These are phyloP conservation scores for Hydnomerulius pinastri DNA, from an alignment of 768 basidiomycete genomes.

Conservation along the genomic window DNA sequence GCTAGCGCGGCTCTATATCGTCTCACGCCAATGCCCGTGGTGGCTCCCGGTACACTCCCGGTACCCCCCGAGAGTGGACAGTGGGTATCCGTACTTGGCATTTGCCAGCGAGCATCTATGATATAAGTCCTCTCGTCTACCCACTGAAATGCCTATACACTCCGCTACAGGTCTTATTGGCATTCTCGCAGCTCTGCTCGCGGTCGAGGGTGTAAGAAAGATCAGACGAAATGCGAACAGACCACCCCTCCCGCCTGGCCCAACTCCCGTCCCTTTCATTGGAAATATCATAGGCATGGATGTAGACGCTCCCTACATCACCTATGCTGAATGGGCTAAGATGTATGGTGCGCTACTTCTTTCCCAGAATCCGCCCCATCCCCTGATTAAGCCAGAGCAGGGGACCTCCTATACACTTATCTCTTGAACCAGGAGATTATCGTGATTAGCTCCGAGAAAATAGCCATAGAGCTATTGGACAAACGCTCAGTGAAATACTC, in stretches of 20 bases:
- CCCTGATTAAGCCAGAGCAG: neutral
- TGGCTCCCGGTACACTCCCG: too few species aligned
- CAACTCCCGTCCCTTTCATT: slow-evolving; percentile 11
- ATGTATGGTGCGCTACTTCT: slow-evolving; percentile 12
- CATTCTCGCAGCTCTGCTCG: slow-evolving; percentile 4
- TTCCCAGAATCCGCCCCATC: neutral
- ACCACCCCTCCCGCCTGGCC: slow-evolving; percentile 20
- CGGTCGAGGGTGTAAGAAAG: neutral
- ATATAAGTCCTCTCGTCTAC: too few species aligned
- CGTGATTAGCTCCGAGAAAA: slow-evolving; percentile 49
- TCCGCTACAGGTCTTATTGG: too few species aligned
- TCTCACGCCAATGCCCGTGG: too few species aligned
- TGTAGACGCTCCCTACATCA: slow-evolving; percentile 8
- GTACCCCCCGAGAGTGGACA: too few species aligned
- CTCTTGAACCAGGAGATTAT: slow-evolving; percentile 49
- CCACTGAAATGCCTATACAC: too few species aligned
- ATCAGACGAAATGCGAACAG: neutral
- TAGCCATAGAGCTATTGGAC: slow-evolving; percentile 50
- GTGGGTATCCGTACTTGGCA: too few species aligned
- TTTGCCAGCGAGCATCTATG: too few species aligned
- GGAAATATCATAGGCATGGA: slow-evolving; percentile 17
- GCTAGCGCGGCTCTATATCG: too few species aligned
- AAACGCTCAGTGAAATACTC: slow-evolving; percentile 55
- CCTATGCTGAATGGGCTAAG: slow-evolving; percentile 23
- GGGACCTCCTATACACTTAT: slow-evolving; percentile 6